A percentile compares a stretch with the other conserved stretches of the same genome.
Evolutionary conservation across 2,329 filamentous ascomycete species (phyloP).

Genomic region (Beauveria rudraprayagi): DNA sequence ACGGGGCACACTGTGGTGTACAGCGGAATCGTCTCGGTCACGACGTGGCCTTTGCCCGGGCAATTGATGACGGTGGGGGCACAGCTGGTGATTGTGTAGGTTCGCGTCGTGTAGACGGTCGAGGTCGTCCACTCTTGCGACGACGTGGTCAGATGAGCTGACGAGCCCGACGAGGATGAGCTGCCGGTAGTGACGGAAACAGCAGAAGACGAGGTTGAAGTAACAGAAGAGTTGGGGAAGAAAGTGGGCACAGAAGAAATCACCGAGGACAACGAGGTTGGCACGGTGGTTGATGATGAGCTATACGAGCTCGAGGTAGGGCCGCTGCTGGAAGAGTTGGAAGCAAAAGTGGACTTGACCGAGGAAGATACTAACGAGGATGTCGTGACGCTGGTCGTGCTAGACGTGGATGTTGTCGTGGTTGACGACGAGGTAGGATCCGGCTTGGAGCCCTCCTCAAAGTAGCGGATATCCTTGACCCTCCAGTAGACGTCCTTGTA

Average conservation of each 20-base stretch:
- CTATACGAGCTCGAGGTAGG: background rate
- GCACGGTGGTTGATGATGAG: background rate
- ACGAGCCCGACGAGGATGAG: background rate
- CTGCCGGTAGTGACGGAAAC: background rate
- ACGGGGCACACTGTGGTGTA: conserved; percentile 8
- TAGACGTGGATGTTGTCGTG: conserved; percentile 8
- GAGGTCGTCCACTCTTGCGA: conserved; percentile 17
- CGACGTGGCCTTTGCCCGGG: conserved; percentile 14
- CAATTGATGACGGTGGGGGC: conserved; percentile 22
- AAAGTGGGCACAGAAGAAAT: background rate
- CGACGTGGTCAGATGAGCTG: background rate
- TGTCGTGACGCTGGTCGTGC: background rate
- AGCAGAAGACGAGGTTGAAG: background rate
- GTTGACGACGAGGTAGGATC: conserved; percentile 18
- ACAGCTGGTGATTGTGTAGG: conserved; percentile 25
- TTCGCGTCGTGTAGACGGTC: conserved; percentile 22
- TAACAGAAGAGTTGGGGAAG: background rate
- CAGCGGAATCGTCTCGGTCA: conserved; percentile 5
- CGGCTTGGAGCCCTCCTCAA: conserved; percentile 16
- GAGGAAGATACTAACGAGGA: background rate
- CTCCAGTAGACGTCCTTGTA: conserved; percentile 35
- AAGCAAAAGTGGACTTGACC: conserved; percentile 3
- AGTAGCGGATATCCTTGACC: conserved; percentile 35
- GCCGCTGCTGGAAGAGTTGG: conserved; percentile 10
- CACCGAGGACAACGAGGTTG: background rate